phyloP scores from a whole-genome alignment of 169 alveolate species.

The Perkinsus olseni region DNA sequence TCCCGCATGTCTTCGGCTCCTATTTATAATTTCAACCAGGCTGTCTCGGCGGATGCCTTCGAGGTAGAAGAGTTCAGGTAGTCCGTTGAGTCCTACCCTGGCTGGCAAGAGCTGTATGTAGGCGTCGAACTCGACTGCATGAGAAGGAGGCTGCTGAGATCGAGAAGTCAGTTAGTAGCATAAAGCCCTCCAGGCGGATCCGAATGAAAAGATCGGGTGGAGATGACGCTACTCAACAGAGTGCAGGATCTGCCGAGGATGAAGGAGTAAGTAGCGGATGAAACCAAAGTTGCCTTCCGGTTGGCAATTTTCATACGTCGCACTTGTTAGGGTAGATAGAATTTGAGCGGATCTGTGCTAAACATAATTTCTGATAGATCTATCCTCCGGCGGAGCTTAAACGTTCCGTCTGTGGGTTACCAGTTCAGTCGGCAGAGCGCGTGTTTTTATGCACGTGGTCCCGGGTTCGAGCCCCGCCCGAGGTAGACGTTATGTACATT shows the following conservation, averaged over 20 bases:
- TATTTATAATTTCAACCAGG: not conserved
- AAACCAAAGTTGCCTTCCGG: no score
- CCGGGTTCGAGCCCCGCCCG: no score
- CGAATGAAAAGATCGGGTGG: not conserved
- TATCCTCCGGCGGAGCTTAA: no score
- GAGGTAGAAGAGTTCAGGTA: not conserved
- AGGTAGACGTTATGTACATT: no score
- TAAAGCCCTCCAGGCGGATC: not conserved
- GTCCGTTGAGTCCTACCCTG: not conserved
- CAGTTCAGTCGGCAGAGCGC: no score
- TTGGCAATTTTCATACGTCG: no score
- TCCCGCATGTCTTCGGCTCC: not conserved
- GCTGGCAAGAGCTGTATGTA: not conserved
- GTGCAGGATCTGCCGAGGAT: not conserved
- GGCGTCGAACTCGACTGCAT: not conserved
- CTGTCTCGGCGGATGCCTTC: not conserved
- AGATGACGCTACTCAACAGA: not conserved
- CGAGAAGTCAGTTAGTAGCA: not conserved
- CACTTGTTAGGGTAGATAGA: not conserved
- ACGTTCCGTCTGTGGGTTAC: no score
- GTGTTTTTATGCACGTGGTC: no score
- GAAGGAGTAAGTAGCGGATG: not conserved
- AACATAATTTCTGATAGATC: no score
- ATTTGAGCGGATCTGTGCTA: not conserved
- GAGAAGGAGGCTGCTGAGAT: not conserved